A percentile compares a stretch with the other conserved stretches of the same genome.
Evolutionary conservation across 495 filamentous ascomycete genomes (phyloP).

Genomic region (Xylaria telfairii): DNA sequence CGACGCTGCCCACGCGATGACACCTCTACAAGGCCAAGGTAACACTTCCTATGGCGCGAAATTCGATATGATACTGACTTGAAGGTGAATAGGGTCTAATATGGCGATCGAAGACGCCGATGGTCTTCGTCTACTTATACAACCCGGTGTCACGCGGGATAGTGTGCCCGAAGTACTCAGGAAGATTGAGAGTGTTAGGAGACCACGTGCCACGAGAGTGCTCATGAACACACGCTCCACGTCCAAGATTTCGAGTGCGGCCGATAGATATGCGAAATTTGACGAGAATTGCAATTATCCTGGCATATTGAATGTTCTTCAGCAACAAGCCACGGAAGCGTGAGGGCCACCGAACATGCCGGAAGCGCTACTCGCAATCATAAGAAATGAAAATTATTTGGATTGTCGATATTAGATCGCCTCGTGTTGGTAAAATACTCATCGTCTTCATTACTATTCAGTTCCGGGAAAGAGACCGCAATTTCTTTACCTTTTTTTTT

Average conservation of each 20-base stretch:
- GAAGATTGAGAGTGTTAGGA: neutral
- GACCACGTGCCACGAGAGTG: neutral
- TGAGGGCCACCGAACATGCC: neutral
- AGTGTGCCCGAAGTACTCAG: neutral
- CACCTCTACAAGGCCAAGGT: constrained; percentile 46
- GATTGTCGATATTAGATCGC: neutral
- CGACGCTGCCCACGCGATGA: constrained; percentile 54
- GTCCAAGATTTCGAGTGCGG: constrained; percentile 1
- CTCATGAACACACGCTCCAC: constrained; percentile 11
- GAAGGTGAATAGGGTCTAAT: neutral
- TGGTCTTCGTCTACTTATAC: constrained; percentile 11
- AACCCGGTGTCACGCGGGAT: constrained; percentile 9
- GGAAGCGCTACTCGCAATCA: neutral
- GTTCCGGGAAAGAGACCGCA: neutral
- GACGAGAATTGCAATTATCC: constrained; percentile 16
- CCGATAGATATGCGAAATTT: constrained; percentile 9
- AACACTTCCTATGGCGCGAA: neutral
- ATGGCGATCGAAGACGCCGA: constrained; percentile 20
- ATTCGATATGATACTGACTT: neutral
- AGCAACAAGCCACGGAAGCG: neutral
- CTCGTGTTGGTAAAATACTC: neutral
- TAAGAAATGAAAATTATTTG: neutral
- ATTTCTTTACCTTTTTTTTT: neutral
- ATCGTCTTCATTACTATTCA: neutral
- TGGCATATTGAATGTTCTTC: constrained; percentile 3